Evolutionary conservation across 108 stramenopile species (phyloP).

Genomic region (Nitzschia sp.): DNA sequence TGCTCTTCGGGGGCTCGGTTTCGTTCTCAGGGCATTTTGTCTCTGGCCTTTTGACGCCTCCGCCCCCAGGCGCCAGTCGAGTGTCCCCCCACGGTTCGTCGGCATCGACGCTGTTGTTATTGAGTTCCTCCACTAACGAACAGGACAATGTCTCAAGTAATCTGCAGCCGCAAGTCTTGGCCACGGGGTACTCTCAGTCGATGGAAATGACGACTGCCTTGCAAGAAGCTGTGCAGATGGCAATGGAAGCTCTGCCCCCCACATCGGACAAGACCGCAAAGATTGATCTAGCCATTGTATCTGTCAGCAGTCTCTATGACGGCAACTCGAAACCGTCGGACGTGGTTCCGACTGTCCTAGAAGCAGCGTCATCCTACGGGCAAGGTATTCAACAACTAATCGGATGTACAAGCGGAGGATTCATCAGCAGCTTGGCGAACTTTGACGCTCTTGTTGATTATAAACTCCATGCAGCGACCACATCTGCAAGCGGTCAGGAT

Average conservation of each 20-base stretch:
- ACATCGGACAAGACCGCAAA: background rate
- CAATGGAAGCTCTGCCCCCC: slow-evolving; percentile 52
- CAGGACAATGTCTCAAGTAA: no score
- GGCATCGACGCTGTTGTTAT: no score
- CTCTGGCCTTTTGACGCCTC: no score
- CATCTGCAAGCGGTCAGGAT: background rate
- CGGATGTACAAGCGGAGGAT: slow-evolving; percentile 73
- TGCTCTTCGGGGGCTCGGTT: no score
- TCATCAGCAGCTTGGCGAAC: slow-evolving; percentile 48
- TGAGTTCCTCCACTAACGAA: no score
- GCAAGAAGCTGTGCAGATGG: slow-evolving; percentile 57
- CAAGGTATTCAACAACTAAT: slow-evolving; percentile 54
- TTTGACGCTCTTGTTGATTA: background rate
- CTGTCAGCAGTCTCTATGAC: slow-evolving; percentile 68
- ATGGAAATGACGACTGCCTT: slow-evolving; percentile 55
- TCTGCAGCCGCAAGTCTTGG: slow-evolving; percentile 70
- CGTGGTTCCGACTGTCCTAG: slow-evolving; percentile 54
- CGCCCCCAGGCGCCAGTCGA: no score
- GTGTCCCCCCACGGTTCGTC: no score
- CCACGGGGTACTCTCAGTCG: slow-evolving; percentile 68
- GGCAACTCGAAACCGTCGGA: slow-evolving; percentile 42
- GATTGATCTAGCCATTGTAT: slow-evolving; percentile 69
- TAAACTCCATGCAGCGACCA: background rate
- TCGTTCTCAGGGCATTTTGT: no score
- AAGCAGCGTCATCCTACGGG: slow-evolving; percentile 30